Conservation (phyloP, 2,329 filamentous ascomycete genomes). For the Rhynchosporium graminicola region DNA sequence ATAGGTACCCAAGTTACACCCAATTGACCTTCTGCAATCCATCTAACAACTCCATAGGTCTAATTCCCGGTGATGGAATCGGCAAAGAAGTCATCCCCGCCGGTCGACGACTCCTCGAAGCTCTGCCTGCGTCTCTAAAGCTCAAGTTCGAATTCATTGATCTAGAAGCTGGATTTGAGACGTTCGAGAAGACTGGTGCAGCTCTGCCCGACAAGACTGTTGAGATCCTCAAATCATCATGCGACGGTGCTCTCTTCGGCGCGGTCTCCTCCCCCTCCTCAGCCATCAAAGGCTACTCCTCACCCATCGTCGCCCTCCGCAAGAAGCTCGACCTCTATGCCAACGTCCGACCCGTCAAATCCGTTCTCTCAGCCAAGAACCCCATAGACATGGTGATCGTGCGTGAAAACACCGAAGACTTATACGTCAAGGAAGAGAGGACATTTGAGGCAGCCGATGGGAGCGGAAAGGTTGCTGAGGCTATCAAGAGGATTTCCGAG, state of each 20-base stretch:
- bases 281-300: slow-evolving; percentile 92
- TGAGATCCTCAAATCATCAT: slow-evolving; percentile 83
- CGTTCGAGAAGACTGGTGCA: slow-evolving; percentile 85
- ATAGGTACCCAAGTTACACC: slow-evolving; percentile 54
- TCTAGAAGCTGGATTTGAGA: slow-evolving; percentile 89
- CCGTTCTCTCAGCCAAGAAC: slow-evolving; percentile 61
- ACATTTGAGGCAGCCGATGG: slow-evolving; percentile 72
- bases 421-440: slow-evolving; percentile 88
- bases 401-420: slow-evolving; percentile 96
- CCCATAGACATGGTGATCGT: slow-evolving; percentile 92
- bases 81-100: slow-evolving; percentile 97
- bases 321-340: slow-evolving; percentile 95
- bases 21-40: slow-evolving; percentile 15
- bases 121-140: slow-evolving; percentile 84
- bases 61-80: slow-evolving; percentile 98
- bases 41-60: slow-evolving; percentile 55
- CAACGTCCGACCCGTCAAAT: slow-evolving; percentile 96
- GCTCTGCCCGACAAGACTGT: slow-evolving; percentile 91
- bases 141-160: slow-evolving; percentile 94
- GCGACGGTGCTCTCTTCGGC: slow-evolving; percentile 94
- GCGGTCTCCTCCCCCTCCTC: slow-evolving; percentile 90
- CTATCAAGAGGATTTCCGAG: slow-evolving; percentile 95
- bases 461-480: slow-evolving; percentile 83
- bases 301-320: slow-evolving; percentile 83
- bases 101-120: slow-evolving; percentile 87